Conservation (phyloP, 352 stramenopile species). For the Globisporangium uncinulatum region DNA sequence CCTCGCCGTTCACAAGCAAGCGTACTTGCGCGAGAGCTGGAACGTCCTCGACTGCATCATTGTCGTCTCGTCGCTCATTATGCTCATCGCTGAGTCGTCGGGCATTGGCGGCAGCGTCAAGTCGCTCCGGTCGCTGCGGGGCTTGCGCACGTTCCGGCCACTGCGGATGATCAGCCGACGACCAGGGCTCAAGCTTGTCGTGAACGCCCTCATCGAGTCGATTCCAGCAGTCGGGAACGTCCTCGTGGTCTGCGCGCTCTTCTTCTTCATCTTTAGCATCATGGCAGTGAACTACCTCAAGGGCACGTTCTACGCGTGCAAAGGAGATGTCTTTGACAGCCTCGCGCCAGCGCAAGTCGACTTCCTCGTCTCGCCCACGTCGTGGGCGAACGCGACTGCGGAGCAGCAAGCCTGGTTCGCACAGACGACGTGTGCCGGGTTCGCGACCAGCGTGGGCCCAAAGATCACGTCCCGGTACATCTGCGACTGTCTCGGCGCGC, state of each 20-base stretch:
- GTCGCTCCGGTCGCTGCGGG: slow-evolving; percentile 77
- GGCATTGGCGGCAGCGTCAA: slow-evolving; percentile 42
- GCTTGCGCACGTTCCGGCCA: slow-evolving; percentile 83
- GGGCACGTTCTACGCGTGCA: slow-evolving; percentile 81
- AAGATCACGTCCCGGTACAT: slow-evolving; percentile 64
- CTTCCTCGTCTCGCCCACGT: slow-evolving; percentile 37
- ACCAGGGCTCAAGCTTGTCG: slow-evolving; percentile 85
- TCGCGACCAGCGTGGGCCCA: slow-evolving; percentile 10
- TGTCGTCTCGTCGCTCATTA: slow-evolving; percentile 76
- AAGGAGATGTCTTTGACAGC: slow-evolving; percentile 44
- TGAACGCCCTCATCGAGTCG: slow-evolving; percentile 87
- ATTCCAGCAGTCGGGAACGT: slow-evolving; percentile 90
- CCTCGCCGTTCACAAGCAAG: slow-evolving; percentile 48
- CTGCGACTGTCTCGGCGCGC: slow-evolving; percentile 52
- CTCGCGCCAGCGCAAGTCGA: slow-evolving; percentile 30
- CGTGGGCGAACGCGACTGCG: slow-evolving; percentile 27
- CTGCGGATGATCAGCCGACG: slow-evolving; percentile 88
- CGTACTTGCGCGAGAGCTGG: slow-evolving; percentile 85
- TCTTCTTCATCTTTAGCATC: slow-evolving; percentile 96
- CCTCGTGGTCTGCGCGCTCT: slow-evolving; percentile 87
- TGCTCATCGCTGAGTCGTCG: slow-evolving; percentile 47
- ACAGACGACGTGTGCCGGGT: slow-evolving; percentile 37
- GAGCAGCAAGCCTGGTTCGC: slow-evolving; percentile 46
- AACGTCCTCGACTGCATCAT: slow-evolving; percentile 89
- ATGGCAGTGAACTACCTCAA: slow-evolving; percentile 93